Evolutionary conservation across 805 yeast genomes (phyloP).

Genomic region (Kuraishia capsulata): DNA sequence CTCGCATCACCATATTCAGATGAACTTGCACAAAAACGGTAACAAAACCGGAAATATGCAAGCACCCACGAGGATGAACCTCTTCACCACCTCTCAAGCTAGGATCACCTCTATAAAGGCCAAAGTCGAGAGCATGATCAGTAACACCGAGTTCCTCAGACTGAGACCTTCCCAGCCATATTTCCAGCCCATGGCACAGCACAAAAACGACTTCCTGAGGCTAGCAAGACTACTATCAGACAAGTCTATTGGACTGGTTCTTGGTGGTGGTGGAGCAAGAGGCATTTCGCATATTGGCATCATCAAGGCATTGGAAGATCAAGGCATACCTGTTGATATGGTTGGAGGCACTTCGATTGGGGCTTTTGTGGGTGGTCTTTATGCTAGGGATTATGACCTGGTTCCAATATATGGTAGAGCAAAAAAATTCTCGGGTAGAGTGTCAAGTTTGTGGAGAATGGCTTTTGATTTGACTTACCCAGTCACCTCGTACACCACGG

Average conservation of each 20-base stretch:
- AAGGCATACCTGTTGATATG: constrained; percentile 88
- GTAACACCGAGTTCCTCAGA: constrained; percentile 17
- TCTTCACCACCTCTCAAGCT: constrained; percentile 6
- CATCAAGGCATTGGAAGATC: constrained; percentile 80
- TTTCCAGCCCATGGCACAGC: constrained; percentile 33
- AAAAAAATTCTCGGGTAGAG: constrained; percentile 74
- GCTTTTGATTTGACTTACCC: constrained; percentile 85
- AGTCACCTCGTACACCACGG: constrained; percentile 89
- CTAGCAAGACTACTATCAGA: constrained; percentile 86
- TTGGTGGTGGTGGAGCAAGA: constrained; percentile 98
- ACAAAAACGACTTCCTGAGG: constrained; percentile 83
- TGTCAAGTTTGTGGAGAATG: constrained; percentile 82
- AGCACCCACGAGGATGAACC: not conserved
- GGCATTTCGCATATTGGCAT: constrained; percentile 92
- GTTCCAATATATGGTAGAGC: constrained; percentile 89
- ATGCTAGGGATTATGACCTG: constrained; percentile 85
- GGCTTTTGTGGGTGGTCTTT: constrained; percentile 89
- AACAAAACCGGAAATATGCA: not conserved
- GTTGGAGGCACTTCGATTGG: constrained; percentile 98
- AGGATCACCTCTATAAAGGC: constrained; percentile 5
- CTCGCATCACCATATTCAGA: constrained; percentile 86
- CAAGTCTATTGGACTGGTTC: constrained; percentile 86
- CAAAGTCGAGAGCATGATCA: constrained; percentile 14
- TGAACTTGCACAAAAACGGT: constrained; percentile 25
- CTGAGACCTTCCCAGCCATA: constrained; percentile 2